Base-by-base conservation (phyloP, 768 basidiomycete genomes). In the Epithele typhae region DNA sequence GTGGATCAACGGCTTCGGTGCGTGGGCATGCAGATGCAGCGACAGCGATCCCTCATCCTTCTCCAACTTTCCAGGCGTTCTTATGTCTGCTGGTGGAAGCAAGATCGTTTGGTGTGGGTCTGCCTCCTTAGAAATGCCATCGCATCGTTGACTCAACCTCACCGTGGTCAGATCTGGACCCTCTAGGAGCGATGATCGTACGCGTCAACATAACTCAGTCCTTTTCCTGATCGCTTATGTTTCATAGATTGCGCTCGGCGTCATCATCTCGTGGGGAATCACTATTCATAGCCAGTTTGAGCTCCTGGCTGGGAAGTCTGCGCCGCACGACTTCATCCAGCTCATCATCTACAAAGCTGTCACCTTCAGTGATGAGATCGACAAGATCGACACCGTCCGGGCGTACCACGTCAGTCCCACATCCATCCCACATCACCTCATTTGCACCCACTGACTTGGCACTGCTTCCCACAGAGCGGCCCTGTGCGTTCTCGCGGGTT, bases 291-390 rank as follows among this genome's bases (percentile, higher is more conserved):
- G 68, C 42, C 81, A 97, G 63, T 97, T 97, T 55, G 81, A 81
- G 49, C 78, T 88, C 15, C 72, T 99, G 32, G 92, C 92, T 0
- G 95, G 95, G 25, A 91, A 86, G 68, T 87, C 92, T 1, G 96
- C 95, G 2, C 86, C 92, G 2, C 82, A 86, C 53, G 89, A 94
- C 11, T 96, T 95, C 62, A 66, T 89, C 42, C 90, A 96, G 58
- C 77, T 96, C 30, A 72, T 98, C 59, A 86, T 87, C 46, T 98
- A 97, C 75, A 97, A 98, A 58, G 71, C 87, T 0, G 79, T 82
- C 64, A 97, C 92, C 6, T 98, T 96, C 68, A 86, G 80, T 59
- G 76, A 84, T 5, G 83, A 87, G 25, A 94, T 97, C 41, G 77
- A 84, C 46, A 81, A 87, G 62, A 73, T 97, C 22, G 95, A 97